A percentile compares a stretch with the other conserved stretches of the same genome.
Conservation (phyloP, 176 grass and related monocot species). For the Oryza meyeriana region DNA sequence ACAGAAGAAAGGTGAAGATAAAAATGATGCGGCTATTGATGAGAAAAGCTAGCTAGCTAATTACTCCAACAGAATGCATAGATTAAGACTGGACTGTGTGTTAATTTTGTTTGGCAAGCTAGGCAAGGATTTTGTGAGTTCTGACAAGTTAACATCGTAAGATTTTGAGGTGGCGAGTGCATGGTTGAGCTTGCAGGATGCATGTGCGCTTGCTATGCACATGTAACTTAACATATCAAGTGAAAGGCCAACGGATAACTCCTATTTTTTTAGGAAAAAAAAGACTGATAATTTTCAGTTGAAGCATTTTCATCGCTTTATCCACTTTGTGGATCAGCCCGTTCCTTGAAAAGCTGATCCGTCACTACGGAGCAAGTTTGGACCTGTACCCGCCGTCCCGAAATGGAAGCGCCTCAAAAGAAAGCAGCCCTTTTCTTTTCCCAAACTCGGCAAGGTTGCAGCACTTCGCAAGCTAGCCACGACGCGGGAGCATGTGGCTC, state of each 20-base stretch:
- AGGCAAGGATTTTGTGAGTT: not conserved
- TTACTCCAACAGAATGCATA: not conserved
- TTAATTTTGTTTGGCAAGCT: not conserved
- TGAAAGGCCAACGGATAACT: not conserved
- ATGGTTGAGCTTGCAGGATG: not conserved
- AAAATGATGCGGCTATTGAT: not conserved
- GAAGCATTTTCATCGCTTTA: not conserved
- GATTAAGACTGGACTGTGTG: not conserved
- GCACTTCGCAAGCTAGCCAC: not conserved
- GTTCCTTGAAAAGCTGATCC: not conserved
- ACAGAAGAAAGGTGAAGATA: not conserved
- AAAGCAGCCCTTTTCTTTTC: constrained; percentile 22
- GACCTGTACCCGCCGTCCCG: constrained; percentile 9
- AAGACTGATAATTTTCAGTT: not conserved
- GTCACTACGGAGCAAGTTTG: not conserved
- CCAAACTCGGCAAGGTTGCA: not conserved
- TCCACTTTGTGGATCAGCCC: not conserved
- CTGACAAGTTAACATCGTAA: not conserved
- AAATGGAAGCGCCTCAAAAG: constrained; percentile 19
- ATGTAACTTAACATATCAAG: not conserved
- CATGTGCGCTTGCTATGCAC: not conserved
- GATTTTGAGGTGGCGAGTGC: not conserved
- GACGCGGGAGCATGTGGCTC: not conserved
- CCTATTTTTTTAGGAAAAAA: not conserved
- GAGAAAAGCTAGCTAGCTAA: not conserved